Base-by-base conservation (phyloP, 805 yeast species). In the Lipomyces lipofer region DNA sequence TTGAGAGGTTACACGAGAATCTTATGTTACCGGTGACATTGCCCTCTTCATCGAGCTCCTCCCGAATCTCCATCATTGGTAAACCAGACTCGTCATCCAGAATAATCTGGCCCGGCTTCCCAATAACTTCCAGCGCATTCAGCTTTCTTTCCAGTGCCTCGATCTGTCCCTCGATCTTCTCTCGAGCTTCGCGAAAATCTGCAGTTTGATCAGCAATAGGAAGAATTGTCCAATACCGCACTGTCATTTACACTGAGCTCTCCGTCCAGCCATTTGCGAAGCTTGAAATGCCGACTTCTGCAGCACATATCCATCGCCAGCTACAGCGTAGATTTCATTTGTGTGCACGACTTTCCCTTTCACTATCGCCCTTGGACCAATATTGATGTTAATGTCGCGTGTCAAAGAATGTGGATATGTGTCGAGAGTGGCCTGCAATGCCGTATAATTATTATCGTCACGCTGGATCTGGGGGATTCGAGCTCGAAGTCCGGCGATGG, bases 21-120 rank as follows among this genome's bases (percentile, higher is more conserved):
- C 24, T 43, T 43, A 21, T 13, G 50, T 9, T 39, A 52, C 58
- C 58, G 27, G 86, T 66, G 1, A 90, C 76, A 56, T 86, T 82
- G 0, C 83, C 97, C n/a, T 86, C 83, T 0, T 88, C 96, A 68
- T 90, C 96, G 35, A 91, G 69, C 49, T 83, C 86, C 66, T 90
- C 97, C 49, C 83, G 76, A 21, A 91, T 91, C 53, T 90, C 97
- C 82, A 89, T 81, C 22, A 87, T 73, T 0, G 88, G 90, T 1
- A 83, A 63, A 1, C 76, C 81, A 13, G 78, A 83, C 2, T 73
- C 80, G 17, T 58, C 59, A 42, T 57, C 60, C 7, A 54, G 17
- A 1, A 54, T 42, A 1, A 46, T 36, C 15, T 45, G 51, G 27
- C 52, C 54, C 4, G 57, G 43, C 35, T 47, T 49, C 17, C 29